Percentiles rank a stretch among this genome's conserved stretches.
Conservation (phyloP, 768 basidiomycete genomes). For the Mycena floridula region DNA sequence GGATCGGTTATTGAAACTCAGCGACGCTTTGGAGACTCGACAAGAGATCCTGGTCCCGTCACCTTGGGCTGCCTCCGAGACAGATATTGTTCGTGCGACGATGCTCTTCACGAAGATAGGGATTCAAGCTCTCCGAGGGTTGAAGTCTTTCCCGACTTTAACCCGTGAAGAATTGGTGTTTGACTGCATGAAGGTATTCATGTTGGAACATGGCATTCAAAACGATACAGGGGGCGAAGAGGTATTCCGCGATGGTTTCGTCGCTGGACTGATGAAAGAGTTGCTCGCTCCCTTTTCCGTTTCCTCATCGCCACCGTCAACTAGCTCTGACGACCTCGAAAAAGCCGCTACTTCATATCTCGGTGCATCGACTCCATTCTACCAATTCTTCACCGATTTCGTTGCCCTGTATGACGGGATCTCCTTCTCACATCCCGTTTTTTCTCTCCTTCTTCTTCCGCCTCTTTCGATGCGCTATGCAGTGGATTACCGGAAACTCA, state of each 20-base stretch:
- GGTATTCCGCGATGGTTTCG: slow-evolving; percentile 73
- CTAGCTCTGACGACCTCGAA: slow-evolving; percentile 35
- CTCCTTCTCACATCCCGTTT: slow-evolving; percentile 77
- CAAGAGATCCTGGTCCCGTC: slow-evolving; percentile 35
- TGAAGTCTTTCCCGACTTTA: slow-evolving; percentile 21
- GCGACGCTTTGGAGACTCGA: slow-evolving; percentile 54
- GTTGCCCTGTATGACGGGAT: slow-evolving; percentile 86
- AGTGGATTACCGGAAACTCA: slow-evolving; percentile 72
- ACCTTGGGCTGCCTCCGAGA: slow-evolving; percentile 75
- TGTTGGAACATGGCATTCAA: slow-evolving; percentile 82
- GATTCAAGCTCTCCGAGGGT: slow-evolving; percentile 32
- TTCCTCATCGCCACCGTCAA: slow-evolving; percentile 17
- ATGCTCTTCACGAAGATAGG: slow-evolving; percentile 53
- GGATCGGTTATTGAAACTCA: slow-evolving; percentile 77
- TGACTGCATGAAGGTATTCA: slow-evolving; percentile 88
- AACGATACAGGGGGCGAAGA: slow-evolving; percentile 44
- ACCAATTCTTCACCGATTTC: slow-evolving; percentile 91
- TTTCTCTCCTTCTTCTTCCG: slow-evolving; percentile 69
- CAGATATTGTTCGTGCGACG: slow-evolving; percentile 66
- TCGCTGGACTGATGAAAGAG: slow-evolving; percentile 51
- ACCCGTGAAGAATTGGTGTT: slow-evolving; percentile 57
- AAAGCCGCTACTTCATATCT: slow-evolving; percentile 50
- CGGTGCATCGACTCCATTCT: slow-evolving; percentile 74
- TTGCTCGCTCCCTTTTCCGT: slow-evolving; percentile 53
- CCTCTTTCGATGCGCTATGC: slow-evolving; percentile 75